Percentiles rank a stretch among this genome's conserved stretches.
Evolutionary conservation across 805 yeast genomes (phyloP).

Genomic region (Ogataea populi-albae): DNA sequence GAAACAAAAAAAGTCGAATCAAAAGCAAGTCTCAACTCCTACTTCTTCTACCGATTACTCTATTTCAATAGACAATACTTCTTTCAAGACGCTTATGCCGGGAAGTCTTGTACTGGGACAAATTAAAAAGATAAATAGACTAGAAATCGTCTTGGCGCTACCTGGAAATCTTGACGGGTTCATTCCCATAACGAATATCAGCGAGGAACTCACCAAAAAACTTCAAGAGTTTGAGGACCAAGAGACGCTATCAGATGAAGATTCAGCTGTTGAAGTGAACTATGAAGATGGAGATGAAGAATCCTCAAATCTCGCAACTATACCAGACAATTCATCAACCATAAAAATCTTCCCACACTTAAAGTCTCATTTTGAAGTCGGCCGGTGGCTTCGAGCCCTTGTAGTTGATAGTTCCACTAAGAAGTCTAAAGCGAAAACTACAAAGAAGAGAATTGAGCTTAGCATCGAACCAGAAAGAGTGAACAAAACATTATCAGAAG

Average conservation of each 20-base stretch:
- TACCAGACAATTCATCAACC: constrained; percentile 12
- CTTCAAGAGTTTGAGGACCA: constrained; percentile 58
- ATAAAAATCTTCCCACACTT: constrained; percentile 55
- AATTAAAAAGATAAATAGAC: constrained; percentile 53
- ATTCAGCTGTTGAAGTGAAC: constrained; percentile 21
- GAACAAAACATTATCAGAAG: constrained; percentile 54
- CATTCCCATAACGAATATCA: constrained; percentile 70
- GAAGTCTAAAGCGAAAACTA: constrained; percentile 32
- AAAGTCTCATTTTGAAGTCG: constrained; percentile 53
- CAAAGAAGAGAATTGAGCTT: constrained; percentile 63
- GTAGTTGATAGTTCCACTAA: constrained; percentile 54
- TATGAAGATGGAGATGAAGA: constrained; percentile 35
- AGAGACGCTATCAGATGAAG: constrained; percentile 36
- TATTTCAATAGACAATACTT: constrained; percentile 58
- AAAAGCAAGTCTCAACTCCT: constrained; percentile 26
- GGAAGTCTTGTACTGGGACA: constrained; percentile 82
- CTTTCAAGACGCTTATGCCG: constrained; percentile 59
- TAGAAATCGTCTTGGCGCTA: constrained; percentile 66
- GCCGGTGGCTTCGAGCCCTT: constrained; percentile 84
- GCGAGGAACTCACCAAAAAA: constrained; percentile 54
- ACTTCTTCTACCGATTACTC: constrained; percentile 25
- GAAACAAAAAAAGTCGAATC: constrained; percentile 26
- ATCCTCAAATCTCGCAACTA: constrained; percentile 23
- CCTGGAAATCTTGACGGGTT: constrained; percentile 81
- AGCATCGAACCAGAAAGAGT: constrained; percentile 72